These are phyloP conservation scores for Danielia reshetovae DNA, from an alignment of 805 yeast species.

Conservation along the genomic window DNA sequence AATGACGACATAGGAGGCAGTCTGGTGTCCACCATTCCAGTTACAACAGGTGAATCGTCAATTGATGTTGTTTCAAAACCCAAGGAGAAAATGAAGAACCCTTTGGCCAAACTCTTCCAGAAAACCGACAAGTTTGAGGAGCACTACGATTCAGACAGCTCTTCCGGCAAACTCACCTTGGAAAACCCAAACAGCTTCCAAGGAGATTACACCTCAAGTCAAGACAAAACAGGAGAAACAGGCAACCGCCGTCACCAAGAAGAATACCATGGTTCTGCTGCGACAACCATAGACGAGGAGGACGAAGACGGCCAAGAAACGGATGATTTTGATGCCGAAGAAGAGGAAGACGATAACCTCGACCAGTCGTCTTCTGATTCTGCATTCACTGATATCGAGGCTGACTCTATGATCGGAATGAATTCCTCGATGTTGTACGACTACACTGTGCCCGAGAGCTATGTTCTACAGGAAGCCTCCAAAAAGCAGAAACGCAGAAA, in stretches of 20 bases:
- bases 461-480: slow-evolving; percentile 7
- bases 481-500: slow-evolving; percentile 2
- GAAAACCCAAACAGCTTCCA: neutral
- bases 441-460: slow-evolving; percentile 15
- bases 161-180: neutral
- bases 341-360: slow-evolving; percentile 24
- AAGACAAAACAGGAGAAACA: neutral
- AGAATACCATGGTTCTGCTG: neutral
- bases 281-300: neutral
- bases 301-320: neutral
- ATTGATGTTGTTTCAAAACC: slow-evolving; percentile 1
- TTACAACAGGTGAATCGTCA: neutral
- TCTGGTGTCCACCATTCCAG: neutral
- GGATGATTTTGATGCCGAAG: slow-evolving; percentile 7
- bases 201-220: neutral
- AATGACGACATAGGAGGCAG: no score
- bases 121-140: slow-evolving; percentile 5
- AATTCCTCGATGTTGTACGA: slow-evolving; percentile 19
- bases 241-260: neutral
- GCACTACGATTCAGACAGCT: slow-evolving; percentile 10
- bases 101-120: slow-evolving; percentile 12
- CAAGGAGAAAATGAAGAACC: slow-evolving; percentile 6
- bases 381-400: slow-evolving; percentile 42
- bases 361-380: slow-evolving; percentile 34
- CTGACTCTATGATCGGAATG: slow-evolving; percentile 34